These are phyloP conservation scores for Schizothecium vesticola DNA, from an alignment of 495 filamentous ascomycete genomes.

Conservation along the genomic window DNA sequence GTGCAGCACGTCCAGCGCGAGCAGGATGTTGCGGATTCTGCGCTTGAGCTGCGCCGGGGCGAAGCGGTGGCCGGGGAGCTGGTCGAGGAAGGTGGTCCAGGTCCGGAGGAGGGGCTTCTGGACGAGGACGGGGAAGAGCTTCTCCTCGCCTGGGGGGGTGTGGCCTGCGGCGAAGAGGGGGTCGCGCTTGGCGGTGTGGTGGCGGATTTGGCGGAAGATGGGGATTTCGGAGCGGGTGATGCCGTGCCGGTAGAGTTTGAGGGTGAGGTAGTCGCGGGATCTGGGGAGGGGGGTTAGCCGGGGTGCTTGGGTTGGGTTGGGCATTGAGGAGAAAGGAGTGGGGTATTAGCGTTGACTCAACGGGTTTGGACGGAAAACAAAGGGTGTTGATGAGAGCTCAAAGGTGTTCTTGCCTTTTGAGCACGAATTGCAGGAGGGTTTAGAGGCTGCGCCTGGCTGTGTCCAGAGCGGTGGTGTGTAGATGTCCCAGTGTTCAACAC, in stretches of 20 bases:
- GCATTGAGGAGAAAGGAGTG: too few relatives aligned
- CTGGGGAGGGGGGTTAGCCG: neutral
- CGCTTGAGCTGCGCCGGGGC: neutral
- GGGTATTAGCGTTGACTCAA: too few relatives aligned
- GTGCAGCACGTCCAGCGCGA: neutral
- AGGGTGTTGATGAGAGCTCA: too few relatives aligned
- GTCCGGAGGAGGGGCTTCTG: neutral
- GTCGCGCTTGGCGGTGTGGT: neutral
- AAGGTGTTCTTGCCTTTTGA: too few relatives aligned
- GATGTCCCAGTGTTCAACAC: too few relatives aligned
- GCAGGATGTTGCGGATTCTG: neutral
- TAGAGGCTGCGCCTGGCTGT: too few relatives aligned
- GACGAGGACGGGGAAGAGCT: neutral
- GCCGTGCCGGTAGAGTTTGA: neutral
- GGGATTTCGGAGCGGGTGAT: neutral
- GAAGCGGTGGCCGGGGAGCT: neutral
- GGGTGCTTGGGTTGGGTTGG: neutral
- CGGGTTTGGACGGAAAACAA: too few relatives aligned
- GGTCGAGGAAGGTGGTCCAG: neutral
- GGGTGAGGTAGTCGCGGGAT: neutral
- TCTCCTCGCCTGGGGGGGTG: neutral
- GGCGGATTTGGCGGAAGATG: neutral
- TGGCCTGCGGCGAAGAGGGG: neutral
- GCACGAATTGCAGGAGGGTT: too few relatives aligned
- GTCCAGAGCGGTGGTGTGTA: too few relatives aligned